Percentiles rank a stretch among this genome's conserved stretches.
Evolutionary conservation across 805 yeast species (phyloP).

Genomic region (Komagataella pastoris): DNA sequence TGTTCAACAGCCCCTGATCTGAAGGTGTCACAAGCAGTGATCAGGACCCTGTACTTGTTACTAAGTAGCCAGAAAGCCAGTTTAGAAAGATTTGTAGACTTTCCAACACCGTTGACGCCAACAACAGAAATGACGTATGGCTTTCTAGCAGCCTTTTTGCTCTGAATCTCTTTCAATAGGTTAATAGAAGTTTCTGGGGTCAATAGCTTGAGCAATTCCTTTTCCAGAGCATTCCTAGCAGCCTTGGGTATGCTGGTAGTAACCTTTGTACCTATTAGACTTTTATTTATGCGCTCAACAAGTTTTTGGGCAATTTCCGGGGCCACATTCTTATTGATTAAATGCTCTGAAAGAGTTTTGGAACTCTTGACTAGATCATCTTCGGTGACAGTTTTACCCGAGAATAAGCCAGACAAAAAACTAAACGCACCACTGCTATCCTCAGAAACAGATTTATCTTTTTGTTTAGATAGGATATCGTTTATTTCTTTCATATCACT

Average conservation of each 20-base stretch:
- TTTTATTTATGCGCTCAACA: conserved; percentile 55
- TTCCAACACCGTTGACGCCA: conserved; percentile 97
- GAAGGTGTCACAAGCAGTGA: conserved; percentile 96
- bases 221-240: conserved; percentile 50
- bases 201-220: conserved; percentile 56
- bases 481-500: conserved; percentile 44
- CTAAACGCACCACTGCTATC: conserved; percentile 32
- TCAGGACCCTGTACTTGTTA: conserved; percentile 71
- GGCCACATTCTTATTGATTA: conserved; percentile 80
- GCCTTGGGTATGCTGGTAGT: conserved; percentile 68
- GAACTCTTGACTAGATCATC: conserved; percentile 56
- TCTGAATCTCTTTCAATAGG: conserved; percentile 66
- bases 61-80: conserved; percentile 92
- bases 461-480: conserved; percentile 18
- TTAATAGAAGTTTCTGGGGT: conserved; percentile 91
- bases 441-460: conserved; percentile 6
- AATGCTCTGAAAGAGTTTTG: conserved; percentile 55
- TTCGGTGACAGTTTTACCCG: conserved; percentile 53
- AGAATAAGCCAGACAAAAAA: conserved; percentile 46
- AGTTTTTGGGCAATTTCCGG: conserved; percentile 74
- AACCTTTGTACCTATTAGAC: conserved; percentile 55
- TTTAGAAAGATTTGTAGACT: conserved; percentile 89
- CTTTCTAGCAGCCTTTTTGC: conserved; percentile 22
- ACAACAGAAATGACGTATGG: conserved; percentile 96
- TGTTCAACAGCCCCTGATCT: conserved; percentile 99